These are phyloP conservation scores for Parascedosporium putredinis DNA, from an alignment of 2,329 filamentous ascomycete species.

Conservation along the genomic window DNA sequence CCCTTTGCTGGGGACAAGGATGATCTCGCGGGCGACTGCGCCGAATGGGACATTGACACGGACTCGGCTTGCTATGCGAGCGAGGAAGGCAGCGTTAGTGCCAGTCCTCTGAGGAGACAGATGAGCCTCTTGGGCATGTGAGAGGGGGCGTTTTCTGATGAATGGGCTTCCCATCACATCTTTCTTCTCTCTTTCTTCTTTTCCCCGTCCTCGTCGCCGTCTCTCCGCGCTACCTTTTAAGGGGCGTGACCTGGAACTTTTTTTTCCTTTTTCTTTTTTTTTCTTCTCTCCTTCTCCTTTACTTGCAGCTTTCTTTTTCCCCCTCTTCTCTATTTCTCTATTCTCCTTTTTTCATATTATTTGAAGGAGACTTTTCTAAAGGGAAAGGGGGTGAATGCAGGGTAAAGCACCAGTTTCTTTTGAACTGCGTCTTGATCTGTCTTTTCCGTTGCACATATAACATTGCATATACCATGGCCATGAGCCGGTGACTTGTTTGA, in stretches of 20 bases:
- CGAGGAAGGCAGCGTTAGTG: slow-evolving; percentile 58
- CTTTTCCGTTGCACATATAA: not conserved
- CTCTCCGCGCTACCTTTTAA: too few species aligned
- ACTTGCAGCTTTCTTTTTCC: too few species aligned
- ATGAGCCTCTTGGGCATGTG: slow-evolving; percentile 63
- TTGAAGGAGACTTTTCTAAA: too few species aligned
- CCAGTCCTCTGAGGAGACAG: slow-evolving; percentile 59
- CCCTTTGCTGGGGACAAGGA: slow-evolving; percentile 30
- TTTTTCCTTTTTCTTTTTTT: too few species aligned
- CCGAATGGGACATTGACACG: slow-evolving; percentile 91
- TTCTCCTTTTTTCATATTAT: too few species aligned
- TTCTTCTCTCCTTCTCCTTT: too few species aligned
- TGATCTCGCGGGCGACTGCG: slow-evolving; percentile 45
- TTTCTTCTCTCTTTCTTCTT: not conserved
- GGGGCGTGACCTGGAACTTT: too few species aligned
- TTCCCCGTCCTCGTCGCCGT: too few species aligned
- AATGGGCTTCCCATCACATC: too few species aligned
- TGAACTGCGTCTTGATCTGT: not conserved
- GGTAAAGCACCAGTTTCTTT: slow-evolving; percentile 1
- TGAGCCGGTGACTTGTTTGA: not conserved
- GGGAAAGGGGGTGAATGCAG: too few species aligned
- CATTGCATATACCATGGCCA: not conserved
- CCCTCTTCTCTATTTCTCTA: too few species aligned
- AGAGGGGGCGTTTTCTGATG: slow-evolving; percentile 12
- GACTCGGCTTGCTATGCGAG: slow-evolving; percentile 63